phyloP scores from a whole-genome alignment of 208 protist genomes.

The Chromosphaera perkinsii region DNA sequence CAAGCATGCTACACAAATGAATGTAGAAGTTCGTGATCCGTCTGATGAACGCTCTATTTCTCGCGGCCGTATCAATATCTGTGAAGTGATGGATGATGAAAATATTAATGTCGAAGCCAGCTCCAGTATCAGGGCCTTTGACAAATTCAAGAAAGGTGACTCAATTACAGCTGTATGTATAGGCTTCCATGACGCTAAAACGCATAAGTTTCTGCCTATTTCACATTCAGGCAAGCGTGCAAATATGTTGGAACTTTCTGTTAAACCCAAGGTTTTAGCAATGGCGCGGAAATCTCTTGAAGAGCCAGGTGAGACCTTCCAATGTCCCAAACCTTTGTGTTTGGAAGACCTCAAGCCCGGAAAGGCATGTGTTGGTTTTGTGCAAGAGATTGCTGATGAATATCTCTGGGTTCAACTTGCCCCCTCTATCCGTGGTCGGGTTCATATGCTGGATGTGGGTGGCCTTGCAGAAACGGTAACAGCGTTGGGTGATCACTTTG shows the following conservation, averaged over 20 bases:
- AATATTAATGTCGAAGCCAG: no score
- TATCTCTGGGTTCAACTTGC: neutral
- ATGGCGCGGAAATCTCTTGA: no score
- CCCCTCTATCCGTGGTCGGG: neutral
- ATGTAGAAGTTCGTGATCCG: no score
- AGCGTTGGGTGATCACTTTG: neutral
- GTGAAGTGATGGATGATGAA: no score
- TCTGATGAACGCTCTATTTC: no score
- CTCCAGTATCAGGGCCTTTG: slow-evolving; percentile 1
- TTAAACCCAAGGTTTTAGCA: no score
- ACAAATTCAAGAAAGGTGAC: slow-evolving; percentile 9
- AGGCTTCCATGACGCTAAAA: slow-evolving; percentile 25
- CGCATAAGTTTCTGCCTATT: slow-evolving; percentile 12
- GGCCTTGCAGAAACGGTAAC: neutral
- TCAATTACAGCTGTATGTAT: slow-evolving; percentile 1
- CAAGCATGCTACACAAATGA: no score
- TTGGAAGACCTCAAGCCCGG: slow-evolving; percentile 1
- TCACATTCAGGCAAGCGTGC: neutral
- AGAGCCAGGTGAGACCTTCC: no score
- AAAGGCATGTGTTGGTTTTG: neutral
- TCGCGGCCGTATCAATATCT: no score
- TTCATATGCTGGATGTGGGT: neutral
- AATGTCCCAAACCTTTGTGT: neutral
- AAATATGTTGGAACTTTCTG: neutral
- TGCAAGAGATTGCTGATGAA: slow-evolving; percentile 1